A percentile compares a stretch with the other conserved stretches of the same genome.
Conservation (phyloP, 2,329 filamentous ascomycete species). For the Colletotrichum lentis region DNA sequence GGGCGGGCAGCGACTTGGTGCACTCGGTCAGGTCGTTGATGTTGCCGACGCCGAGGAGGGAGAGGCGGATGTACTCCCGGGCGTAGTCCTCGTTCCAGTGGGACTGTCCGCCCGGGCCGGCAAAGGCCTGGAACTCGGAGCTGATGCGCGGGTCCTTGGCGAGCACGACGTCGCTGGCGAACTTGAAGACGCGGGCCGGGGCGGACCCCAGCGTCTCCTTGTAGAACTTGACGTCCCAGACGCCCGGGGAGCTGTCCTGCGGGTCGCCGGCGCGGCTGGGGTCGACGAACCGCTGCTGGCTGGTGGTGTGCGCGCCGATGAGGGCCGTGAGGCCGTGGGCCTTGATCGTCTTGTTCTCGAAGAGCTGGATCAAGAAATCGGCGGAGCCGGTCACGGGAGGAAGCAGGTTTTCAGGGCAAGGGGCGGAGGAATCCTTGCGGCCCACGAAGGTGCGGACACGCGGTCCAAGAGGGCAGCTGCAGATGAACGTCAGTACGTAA, state of each 20-base stretch:
- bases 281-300: conserved; percentile 58
- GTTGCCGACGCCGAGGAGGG: conserved; percentile 63
- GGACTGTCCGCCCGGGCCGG: conserved; percentile 45
- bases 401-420: conserved; percentile 52
- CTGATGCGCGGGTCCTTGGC: conserved; percentile 48
- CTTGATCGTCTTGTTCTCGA: conserved; percentile 61
- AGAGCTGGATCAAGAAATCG: conserved; percentile 57
- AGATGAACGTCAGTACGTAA: neutral
- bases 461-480: conserved; percentile 52
- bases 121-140: conserved; percentile 51
- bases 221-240: conserved; percentile 64
- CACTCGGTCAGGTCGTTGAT: conserved; percentile 65
- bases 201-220: conserved; percentile 48
- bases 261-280: conserved; percentile 51
- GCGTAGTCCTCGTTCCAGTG: conserved; percentile 60
- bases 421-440: conserved; percentile 53
- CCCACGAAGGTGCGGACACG: conserved; percentile 62
- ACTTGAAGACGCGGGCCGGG: conserved; percentile 51
- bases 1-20: conserved; percentile 58
- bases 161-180: conserved; percentile 54
- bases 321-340: conserved; percentile 61
- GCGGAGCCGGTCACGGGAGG: conserved; percentile 54
- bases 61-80: conserved; percentile 61
- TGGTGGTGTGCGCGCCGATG: conserved; percentile 62
- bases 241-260: conserved; percentile 60